These are phyloP conservation scores for Plasmodium inui DNA, from an alignment of 169 alveolate genomes.

Conservation along the genomic window DNA sequence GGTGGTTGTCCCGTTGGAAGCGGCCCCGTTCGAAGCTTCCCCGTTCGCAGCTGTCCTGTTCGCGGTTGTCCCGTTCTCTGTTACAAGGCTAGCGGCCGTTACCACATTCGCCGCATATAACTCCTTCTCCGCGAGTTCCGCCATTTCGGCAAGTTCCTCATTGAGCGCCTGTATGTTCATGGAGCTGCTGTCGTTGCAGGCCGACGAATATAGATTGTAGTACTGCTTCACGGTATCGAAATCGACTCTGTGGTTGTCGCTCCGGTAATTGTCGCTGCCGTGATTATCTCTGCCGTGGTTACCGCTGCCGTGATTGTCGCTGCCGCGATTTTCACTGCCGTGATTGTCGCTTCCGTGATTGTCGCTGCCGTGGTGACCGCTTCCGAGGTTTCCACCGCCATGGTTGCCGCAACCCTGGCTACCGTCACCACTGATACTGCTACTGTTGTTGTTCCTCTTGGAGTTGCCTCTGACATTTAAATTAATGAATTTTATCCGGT, in stretches of 20 bases:
- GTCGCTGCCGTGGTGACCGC: neutral
- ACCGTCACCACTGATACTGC: neutral
- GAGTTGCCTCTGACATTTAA: conserved; percentile 11
- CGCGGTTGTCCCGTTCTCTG: neutral
- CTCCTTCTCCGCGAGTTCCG: neutral
- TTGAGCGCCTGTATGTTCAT: neutral
- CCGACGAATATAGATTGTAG: conserved; percentile 21
- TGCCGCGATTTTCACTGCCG: neutral
- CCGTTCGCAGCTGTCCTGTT: no score
- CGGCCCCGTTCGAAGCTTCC: no score
- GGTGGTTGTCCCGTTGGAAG: no score
- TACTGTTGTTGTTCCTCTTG: conserved; percentile 3
- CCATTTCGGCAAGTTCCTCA: neutral
- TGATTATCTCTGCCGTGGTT: neutral
- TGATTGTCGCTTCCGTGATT: neutral
- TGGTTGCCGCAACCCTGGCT: neutral
- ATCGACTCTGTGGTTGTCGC: neutral
- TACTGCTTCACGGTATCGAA: conserved; percentile 56
- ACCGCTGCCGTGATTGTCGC: neutral
- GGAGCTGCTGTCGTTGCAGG: neutral
- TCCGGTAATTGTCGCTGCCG: neutral
- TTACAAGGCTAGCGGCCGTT: neutral
- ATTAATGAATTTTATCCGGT: conserved; percentile 39
- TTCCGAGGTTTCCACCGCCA: neutral
- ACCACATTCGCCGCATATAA: neutral